phyloP scores from a whole-genome alignment of 106 monocot genomes.

The Chionographis japonica region DNA sequence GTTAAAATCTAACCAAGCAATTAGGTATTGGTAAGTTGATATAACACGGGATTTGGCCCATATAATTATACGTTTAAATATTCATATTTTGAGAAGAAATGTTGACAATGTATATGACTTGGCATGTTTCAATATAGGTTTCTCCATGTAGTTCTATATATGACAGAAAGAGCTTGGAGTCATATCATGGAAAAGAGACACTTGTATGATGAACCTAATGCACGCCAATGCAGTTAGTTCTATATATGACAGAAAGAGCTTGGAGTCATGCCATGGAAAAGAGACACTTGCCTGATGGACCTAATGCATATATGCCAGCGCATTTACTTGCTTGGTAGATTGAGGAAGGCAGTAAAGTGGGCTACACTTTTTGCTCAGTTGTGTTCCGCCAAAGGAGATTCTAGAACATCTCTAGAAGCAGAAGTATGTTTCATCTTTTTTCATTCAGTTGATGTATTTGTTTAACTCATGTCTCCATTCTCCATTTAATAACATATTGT shows the following conservation, averaged over 20 bases:
- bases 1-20: too few species aligned
- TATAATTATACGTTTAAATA: too few species aligned
- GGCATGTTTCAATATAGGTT: conserved; percentile 41
- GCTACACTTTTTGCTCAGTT: conserved; percentile 83
- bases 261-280: conserved; percentile 99
- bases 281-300: conserved; percentile 86
- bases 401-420: conserved; percentile 93
- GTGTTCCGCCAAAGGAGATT: conserved; percentile 79
- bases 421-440: conserved; percentile 40
- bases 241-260: conserved; percentile 96
- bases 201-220: conserved; percentile 85
- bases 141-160: conserved; percentile 90
- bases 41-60: too few species aligned
- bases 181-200: conserved; percentile 99
- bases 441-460: background rate
- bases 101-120: background rate
- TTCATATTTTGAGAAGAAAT: too few species aligned
- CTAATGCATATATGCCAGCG: conserved; percentile 81
- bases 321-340: conserved; percentile 85
- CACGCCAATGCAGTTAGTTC: conserved; percentile 74
- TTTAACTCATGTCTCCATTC: background rate
- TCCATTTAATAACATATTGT: too few species aligned
- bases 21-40: too few species aligned
- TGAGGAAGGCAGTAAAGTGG: conserved; percentile 98
- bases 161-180: conserved; percentile 99